phyloP scores from a whole-genome alignment of 2,329 filamentous ascomycete genomes.

The Lachnellula suecica region DNA sequence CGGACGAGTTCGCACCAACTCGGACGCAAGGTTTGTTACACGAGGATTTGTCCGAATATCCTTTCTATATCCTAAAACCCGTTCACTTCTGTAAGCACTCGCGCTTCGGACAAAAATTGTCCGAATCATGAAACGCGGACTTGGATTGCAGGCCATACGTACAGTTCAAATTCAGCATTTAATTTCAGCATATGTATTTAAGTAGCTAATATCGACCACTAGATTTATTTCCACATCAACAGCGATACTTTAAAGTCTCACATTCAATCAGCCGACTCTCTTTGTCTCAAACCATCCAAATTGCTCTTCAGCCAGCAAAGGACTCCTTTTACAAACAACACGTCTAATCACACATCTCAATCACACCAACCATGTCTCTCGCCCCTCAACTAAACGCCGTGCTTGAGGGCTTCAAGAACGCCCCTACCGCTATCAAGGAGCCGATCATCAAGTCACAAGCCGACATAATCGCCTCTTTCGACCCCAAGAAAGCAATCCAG shows the following conservation, averaged over 20 bases:
- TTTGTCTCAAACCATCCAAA: too few species aligned
- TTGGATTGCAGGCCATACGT: too few species aligned
- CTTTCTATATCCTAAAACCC: background rate
- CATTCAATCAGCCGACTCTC: too few species aligned
- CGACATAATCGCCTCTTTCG: slow-evolving; percentile 16
- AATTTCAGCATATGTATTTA: too few species aligned
- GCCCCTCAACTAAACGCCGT: slow-evolving; percentile 12
- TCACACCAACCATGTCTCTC: slow-evolving; percentile 15
- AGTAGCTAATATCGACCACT: too few species aligned
- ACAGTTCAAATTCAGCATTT: too few species aligned
- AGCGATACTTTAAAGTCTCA: too few species aligned
- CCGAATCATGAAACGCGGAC: too few species aligned
- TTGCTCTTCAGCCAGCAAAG: background rate
- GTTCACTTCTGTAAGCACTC: background rate
- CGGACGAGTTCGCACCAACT: background rate
- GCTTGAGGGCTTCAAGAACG: slow-evolving; percentile 11
- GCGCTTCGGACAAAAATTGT: too few species aligned
- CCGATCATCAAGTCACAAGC: slow-evolving; percentile 14
- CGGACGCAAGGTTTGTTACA: too few species aligned
- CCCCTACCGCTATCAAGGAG: slow-evolving; percentile 11
- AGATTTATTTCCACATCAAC: too few species aligned
- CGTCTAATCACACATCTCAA: background rate
- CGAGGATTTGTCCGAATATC: too few species aligned
- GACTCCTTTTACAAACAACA: background rate
- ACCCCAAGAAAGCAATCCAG: slow-evolving; percentile 29